phyloP scores from a whole-genome alignment of 495 filamentous ascomycete species.

The Neurospora terricola region DNA sequence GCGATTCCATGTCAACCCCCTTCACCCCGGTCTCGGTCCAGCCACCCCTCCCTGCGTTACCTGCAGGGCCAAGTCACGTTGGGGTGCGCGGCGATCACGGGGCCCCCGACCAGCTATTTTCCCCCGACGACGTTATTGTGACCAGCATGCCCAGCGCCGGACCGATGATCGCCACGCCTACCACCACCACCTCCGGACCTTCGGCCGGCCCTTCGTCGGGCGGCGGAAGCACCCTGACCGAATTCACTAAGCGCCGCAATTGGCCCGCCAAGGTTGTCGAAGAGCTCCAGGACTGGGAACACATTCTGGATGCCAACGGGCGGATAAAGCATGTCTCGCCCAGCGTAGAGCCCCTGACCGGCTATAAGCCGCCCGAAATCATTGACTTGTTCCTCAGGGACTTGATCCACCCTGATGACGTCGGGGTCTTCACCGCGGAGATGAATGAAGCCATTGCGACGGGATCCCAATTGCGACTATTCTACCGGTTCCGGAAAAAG shows the following conservation, averaged over 20 bases:
- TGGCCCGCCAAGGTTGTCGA: conserved; percentile 86
- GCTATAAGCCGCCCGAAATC: conserved; percentile 60
- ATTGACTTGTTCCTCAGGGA: conserved; percentile 65
- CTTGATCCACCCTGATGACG: conserved; percentile 83
- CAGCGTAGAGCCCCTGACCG: conserved; percentile 67
- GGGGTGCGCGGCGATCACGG: background rate
- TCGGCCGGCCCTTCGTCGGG: conserved; percentile 6
- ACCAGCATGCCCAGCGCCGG: conserved; percentile 4
- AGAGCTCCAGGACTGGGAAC: conserved; percentile 80
- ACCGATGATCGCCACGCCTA: conserved; percentile 1
- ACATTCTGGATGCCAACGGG: conserved; percentile 78
- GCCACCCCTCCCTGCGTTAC: background rate
- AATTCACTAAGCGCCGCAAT: conserved; percentile 75
- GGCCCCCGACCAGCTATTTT: conserved; percentile 7
- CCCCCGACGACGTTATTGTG: conserved; percentile 8
- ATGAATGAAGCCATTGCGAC: conserved; percentile 87
- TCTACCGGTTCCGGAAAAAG: conserved; percentile 76
- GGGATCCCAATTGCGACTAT: conserved; percentile 69
- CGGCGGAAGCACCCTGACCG: conserved; percentile 57
- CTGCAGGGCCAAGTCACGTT: background rate
- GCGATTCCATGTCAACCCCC: conserved; percentile 10
- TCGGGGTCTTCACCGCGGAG: conserved; percentile 72
- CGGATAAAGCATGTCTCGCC: conserved; percentile 77
- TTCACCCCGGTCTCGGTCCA: conserved; percentile 8
- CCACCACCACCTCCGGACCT: background rate